Base-by-base conservation (phyloP, 2,329 filamentous ascomycete genomes). In the Nemania bipapillata region DNA sequence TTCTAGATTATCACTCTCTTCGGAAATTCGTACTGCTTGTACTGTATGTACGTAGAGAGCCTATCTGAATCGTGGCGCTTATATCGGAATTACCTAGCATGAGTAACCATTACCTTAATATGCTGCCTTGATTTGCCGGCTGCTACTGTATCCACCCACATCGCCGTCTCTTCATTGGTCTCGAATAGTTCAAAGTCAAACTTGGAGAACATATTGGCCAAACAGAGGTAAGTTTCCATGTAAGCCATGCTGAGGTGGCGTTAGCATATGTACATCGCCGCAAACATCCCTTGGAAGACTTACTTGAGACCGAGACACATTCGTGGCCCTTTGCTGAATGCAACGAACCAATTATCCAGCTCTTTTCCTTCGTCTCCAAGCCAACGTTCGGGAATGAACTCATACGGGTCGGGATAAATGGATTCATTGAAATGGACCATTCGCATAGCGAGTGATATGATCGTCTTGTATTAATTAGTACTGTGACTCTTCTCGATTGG, bases 311-410 rank as follows among this genome's bases (percentile, higher is more conserved):
- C 69, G 4, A 70, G 45, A 17, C 69, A 70, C 26, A 52, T 59
- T 32, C 69, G 53, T 24, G 58, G 53, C 2, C 69, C 69, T 52
- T 65, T 70, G 30, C 66, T 61, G 20, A 70, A 70, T 20, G 58
- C 53, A 5, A 70, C 66, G 28, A 70, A 69, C 62, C 62, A 70
- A n/a, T 66, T 63, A 15, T 70, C 69, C 26, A 70, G 35, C 28
- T 68, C 58, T 35, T 70, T 70, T 4, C 56, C 56, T 5, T 59
- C 49, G 8, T 59, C 45, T 5, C 59, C 62, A 1, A 70, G 54
- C 69, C 69, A 70, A 26, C 69, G 62, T 32, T 70, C 69, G 6
- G 69, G 69, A 7, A 66, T 60, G 32, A 70, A 70, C 20, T 56
- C 58, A 12, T 69, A 37, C 1, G 66, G 62, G 7, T 70, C 53